These are phyloP conservation scores for Fusarium cicatricum DNA, from an alignment of 2,329 filamentous ascomycete species.

Conservation along the genomic window DNA sequence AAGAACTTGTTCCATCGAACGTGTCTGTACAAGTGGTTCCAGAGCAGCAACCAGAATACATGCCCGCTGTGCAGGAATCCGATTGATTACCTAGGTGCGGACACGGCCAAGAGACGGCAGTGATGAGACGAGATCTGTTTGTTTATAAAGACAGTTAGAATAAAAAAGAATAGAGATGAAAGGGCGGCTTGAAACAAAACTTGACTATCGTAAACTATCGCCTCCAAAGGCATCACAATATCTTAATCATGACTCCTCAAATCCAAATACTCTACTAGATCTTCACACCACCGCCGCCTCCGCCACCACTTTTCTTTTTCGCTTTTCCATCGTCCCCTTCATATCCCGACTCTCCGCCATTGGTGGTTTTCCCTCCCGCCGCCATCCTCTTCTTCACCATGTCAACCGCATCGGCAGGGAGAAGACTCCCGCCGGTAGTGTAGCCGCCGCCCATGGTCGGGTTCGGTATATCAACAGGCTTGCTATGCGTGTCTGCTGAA, in stretches of 20 bases:
- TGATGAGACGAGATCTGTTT: slow-evolving; percentile 6
- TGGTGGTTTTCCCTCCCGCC: neutral
- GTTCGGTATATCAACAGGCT: neutral
- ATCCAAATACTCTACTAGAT: neutral
- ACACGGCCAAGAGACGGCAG: slow-evolving; percentile 51
- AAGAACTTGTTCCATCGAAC: slow-evolving; percentile 91
- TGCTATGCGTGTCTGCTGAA: no score
- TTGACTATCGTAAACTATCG: neutral
- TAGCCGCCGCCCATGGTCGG: no score
- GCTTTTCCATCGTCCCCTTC: neutral
- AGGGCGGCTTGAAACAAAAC: slow-evolving; percentile 7
- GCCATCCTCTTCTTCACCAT: neutral
- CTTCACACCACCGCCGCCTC: slow-evolving; percentile 1
- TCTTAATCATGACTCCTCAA: neutral
- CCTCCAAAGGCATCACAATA: neutral
- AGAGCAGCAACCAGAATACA: slow-evolving; percentile 87
- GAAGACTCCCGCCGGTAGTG: neutral
- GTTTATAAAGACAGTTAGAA: slow-evolving; percentile 1
- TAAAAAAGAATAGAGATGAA: slow-evolving; percentile 10
- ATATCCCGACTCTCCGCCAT: neutral
- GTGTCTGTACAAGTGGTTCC: slow-evolving; percentile 97
- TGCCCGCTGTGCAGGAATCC: slow-evolving; percentile 93
- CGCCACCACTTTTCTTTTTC: neutral
- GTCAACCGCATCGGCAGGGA: neutral
- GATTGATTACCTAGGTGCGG: slow-evolving; percentile 68